These are phyloP conservation scores for Pichia sp. DNA, from an alignment of 1,139 yeast species.

Conservation along the genomic window DNA sequence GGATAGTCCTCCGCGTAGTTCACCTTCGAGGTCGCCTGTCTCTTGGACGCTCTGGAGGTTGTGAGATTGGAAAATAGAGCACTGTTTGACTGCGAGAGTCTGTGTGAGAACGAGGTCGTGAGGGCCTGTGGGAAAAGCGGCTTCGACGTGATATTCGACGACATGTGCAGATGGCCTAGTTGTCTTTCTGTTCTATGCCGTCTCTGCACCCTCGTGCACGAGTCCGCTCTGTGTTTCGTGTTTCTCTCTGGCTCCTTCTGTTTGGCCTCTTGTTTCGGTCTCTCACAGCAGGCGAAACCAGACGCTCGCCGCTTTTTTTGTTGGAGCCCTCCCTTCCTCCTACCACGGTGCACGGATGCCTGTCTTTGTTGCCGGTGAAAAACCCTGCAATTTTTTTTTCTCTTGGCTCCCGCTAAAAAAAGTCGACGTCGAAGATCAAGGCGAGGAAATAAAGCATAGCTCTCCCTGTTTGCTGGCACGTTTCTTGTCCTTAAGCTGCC, in stretches of 20 bases:
- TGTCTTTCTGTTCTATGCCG: not conserved
- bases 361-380: not conserved
- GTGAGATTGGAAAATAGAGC: conserved; percentile 72
- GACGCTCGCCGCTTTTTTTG: too few species aligned
- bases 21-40: conserved; percentile 59
- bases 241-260: not conserved
- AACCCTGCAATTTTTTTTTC: not conserved
- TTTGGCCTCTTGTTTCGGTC: too few species aligned
- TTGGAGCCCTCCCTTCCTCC: not conserved
- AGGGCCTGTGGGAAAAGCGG: conserved; percentile 66
- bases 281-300: too few species aligned
- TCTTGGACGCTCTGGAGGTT: conserved; percentile 71
- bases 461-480: not conserved
- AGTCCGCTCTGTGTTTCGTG: not conserved
- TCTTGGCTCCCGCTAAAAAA: not conserved
- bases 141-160: conserved; percentile 19
- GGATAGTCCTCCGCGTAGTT: conserved; percentile 74
- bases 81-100: conserved; percentile 54
- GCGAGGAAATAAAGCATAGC: not conserved
- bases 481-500: not conserved
- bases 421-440: not conserved
- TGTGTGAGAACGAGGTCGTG: conserved; percentile 62
- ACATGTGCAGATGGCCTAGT: not conserved
- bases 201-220: not conserved
- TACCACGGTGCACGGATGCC: not conserved